Conservation (phyloP, 1,284 basidiomycete genomes). For the Flammula alnicola region DNA sequence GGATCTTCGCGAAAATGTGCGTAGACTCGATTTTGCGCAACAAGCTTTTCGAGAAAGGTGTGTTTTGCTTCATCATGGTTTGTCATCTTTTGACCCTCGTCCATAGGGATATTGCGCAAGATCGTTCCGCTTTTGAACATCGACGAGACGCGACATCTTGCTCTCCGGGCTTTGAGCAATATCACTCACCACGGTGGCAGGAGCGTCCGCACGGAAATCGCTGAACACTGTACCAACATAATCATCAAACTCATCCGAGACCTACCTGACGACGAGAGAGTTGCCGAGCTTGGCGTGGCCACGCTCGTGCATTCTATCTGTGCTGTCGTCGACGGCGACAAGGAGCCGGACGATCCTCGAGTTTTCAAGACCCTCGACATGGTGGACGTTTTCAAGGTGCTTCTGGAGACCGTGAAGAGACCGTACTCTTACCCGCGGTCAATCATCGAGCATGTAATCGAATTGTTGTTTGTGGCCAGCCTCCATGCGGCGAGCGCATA, state of each 20-base stretch:
- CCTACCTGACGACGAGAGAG: too few species aligned
- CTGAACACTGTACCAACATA: slow-evolving; percentile 44
- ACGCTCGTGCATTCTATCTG: slow-evolving; percentile 55
- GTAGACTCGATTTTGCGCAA: slow-evolving; percentile 59
- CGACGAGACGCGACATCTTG: too few species aligned
- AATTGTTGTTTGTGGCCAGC: too few species aligned
- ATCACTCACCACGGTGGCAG: slow-evolving; percentile 64
- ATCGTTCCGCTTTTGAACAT: too few species aligned
- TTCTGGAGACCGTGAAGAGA: slow-evolving; percentile 46
- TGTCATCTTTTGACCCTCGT: neutral
- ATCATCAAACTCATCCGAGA: slow-evolving; percentile 54
- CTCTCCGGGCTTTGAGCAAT: slow-evolving; percentile 54
- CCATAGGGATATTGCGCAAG: slow-evolving; percentile 55
- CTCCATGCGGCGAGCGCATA: too few species aligned
- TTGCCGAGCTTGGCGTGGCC: slow-evolving; percentile 52
- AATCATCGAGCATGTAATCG: slow-evolving; percentile 55
- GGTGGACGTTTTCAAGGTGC: slow-evolving; percentile 44
- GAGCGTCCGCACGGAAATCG: slow-evolving; percentile 52
- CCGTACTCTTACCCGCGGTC: slow-evolving; percentile 42
- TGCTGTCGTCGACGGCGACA: slow-evolving; percentile 44
- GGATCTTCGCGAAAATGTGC: slow-evolving; percentile 66
- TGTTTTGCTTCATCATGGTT: slow-evolving; percentile 33
- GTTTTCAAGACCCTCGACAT: slow-evolving; percentile 48
- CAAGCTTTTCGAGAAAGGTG: too few species aligned
- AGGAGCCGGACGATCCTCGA: slow-evolving; percentile 37